Base-by-base conservation (phyloP, 1,139 yeast genomes). In the Lodderomyces pseudojiufengensis region DNA sequence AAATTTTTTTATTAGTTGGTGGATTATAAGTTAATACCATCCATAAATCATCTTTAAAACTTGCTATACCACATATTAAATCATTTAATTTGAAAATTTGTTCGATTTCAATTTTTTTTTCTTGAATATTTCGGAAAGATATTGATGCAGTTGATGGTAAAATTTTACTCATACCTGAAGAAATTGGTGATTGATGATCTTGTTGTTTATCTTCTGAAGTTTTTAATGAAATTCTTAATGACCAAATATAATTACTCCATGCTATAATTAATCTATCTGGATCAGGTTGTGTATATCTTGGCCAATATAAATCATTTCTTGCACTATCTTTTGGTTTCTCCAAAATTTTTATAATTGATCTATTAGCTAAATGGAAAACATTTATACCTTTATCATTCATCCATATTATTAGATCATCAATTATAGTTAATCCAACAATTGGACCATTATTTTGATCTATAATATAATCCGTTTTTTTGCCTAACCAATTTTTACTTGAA, bases 401-500 rank as follows among this genome's bases (percentile, higher is more conserved):
- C 95, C 97, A 90, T 3, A 90, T 53, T 1, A 88, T 51, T 12
- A 86, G 58, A 42, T 82, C 85, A 42, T 82, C 84, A 4, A 80
- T 52, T 1, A 69, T 56, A 39, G 73, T 73, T 2, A 88, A 66
- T 8, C 82, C 76, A 2, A 87, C 82, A 9, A 92, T 77, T 0
- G 95, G 84, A 0, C 94, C 92, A 29, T 75, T 68, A 8, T 76
- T 76, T 36, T 75, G 72, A 25, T 80, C 81, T 9, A 92, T 42
- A 0, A 73, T 59, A 0, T 77, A 67, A 50, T 92, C 98, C 1
- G 72, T 67, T 38, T 95, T 68, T 43, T 80, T 79, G 0, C 95
- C 95, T 5, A 92, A 61, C 98, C 98, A 92, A 46, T 84, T 85
- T 43, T 80, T 71, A 32, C 82, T 83, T 1, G 95, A 82, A 37